A percentile compares a stretch with the other conserved stretches of the same genome.
These are phyloP conservation scores for Phaeosphaeria sp. DNA, from an alignment of 2,329 filamentous ascomycete genomes.

Conservation along the genomic window DNA sequence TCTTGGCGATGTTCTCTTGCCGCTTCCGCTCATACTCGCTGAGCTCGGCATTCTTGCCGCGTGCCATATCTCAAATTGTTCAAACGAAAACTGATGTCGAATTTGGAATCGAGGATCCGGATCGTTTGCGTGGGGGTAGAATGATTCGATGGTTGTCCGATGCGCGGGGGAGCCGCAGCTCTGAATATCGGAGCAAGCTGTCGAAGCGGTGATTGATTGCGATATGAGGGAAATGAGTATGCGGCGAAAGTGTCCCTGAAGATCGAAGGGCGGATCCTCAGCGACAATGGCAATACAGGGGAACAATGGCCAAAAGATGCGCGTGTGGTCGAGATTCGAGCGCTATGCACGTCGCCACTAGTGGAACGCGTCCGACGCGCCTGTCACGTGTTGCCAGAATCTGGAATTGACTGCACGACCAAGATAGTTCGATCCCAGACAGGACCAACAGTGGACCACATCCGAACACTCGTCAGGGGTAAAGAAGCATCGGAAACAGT, in stretches of 20 bases:
- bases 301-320: neutral
- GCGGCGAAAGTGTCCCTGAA: conserved; percentile 12
- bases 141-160: neutral
- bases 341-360: conserved; percentile 18
- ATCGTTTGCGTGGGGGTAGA: neutral
- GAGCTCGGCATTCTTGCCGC: conserved; percentile 60
- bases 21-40: conserved; percentile 88
- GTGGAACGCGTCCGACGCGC: conserved; percentile 18
- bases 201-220: neutral
- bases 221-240: conserved; percentile 2
- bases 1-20: conserved; percentile 84
- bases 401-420: neutral
- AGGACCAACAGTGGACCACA: neutral
- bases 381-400: conserved; percentile 16
- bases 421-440: neutral
- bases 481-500: neutral
- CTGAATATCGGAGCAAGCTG: neutral
- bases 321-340: neutral
- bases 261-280: conserved; percentile 5
- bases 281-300: neutral
- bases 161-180: conserved; percentile 1
- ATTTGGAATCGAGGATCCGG: neutral
- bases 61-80: conserved; percentile 35
- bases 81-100: neutral
- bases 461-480: neutral